Evolutionary conservation across 2,329 filamentous ascomycete genomes (phyloP), one percentile per base, ranked within the genome.

Genomic region (Akanthomyces muscarius): DNA sequence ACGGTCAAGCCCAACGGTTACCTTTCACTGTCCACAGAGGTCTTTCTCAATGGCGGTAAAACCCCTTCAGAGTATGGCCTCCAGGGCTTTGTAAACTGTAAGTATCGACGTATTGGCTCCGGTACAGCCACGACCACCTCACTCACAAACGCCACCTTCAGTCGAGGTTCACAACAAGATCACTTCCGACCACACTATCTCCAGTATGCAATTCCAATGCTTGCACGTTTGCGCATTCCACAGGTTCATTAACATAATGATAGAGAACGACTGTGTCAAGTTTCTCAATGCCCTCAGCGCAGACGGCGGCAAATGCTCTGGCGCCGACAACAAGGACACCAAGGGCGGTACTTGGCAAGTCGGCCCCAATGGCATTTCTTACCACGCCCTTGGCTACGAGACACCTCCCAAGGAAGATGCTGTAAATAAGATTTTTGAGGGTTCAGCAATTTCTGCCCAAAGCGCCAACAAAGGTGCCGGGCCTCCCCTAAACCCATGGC

Each of bases 291-390:
- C 65, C 14, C 53, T 67, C 14, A 65, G 65, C 57, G 58, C 45
- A 4, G 63, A 65, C 10, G 66, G 66, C 5, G 66, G 66, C 13
- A 64, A 64, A 60, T 67, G 66, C 55, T 66, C 66, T 45, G 66
- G 65, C 13, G 65, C 51, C 41, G 51, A 55, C 53, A 67, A 67
- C 59, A 45, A 56, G 36, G 66, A 67, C 54, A 67, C 66, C 44
- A 67, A 66, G 28, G 66, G 66, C 25, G 66, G 66, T 7, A 67
- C 66, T 10, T 67, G 66, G 66, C 66, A 67, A 48, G 66, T 67
- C 18, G 66, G 66, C 21, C 51, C 64, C 36, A 54, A 65, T 41
- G 65, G 54, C 42, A 53, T 67, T 10, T 67, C 66, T 2, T 67
- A 64, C 59, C 66, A 67, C 50, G 66, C 66, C 5, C 63, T 67